Percentiles rank a stretch among this genome's conserved stretches.
These are phyloP conservation scores for Sphaerosporella brunnea DNA, from an alignment of 495 filamentous ascomycete genomes.

Conservation along the genomic window DNA sequence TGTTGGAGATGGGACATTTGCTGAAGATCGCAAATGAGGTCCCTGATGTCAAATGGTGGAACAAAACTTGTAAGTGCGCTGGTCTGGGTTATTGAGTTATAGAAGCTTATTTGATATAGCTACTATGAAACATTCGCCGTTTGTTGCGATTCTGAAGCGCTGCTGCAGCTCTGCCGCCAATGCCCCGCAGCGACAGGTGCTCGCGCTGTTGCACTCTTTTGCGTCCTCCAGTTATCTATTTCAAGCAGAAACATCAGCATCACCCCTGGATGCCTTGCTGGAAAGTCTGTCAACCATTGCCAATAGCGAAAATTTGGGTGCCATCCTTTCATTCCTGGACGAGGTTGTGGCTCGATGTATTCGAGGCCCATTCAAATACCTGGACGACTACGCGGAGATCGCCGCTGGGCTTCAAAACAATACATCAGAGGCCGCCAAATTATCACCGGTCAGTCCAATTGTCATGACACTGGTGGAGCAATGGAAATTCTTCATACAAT, in stretches of 20 bases:
- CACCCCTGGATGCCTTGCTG: constrained; percentile 21
- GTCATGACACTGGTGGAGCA: constrained; percentile 22
- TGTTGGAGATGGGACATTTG: constrained; percentile 22
- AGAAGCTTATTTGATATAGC: constrained; percentile 1
- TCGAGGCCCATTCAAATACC: constrained; percentile 23
- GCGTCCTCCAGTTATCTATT: constrained; percentile 19
- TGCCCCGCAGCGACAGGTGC: constrained; percentile 17
- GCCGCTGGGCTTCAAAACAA: constrained; percentile 5
- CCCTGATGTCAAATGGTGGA: constrained; percentile 25
- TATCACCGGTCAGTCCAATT: constrained; percentile 18
- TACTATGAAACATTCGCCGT: constrained; percentile 19
- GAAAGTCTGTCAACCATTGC: constrained; percentile 21
- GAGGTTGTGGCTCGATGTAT: constrained; percentile 19
- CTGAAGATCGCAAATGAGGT: constrained; percentile 20
- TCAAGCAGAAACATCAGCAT: constrained; percentile 15
- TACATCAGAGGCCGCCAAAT: not conserved
- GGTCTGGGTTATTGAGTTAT: not conserved
- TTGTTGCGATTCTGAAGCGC: constrained; percentile 22
- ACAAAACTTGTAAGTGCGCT: constrained; percentile 17
- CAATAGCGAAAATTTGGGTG: constrained; percentile 7
- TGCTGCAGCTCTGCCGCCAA: constrained; percentile 14
- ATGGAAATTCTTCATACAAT: constrained; percentile 21
- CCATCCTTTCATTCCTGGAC: constrained; percentile 18
- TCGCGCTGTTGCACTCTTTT: constrained; percentile 19
- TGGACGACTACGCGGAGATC: constrained; percentile 20